Percentiles rank a stretch among this genome's conserved stretches.
Evolutionary conservation across 495 filamentous ascomycete genomes (phyloP).

Genomic region (Hypoxylon crocopeplum): DNA sequence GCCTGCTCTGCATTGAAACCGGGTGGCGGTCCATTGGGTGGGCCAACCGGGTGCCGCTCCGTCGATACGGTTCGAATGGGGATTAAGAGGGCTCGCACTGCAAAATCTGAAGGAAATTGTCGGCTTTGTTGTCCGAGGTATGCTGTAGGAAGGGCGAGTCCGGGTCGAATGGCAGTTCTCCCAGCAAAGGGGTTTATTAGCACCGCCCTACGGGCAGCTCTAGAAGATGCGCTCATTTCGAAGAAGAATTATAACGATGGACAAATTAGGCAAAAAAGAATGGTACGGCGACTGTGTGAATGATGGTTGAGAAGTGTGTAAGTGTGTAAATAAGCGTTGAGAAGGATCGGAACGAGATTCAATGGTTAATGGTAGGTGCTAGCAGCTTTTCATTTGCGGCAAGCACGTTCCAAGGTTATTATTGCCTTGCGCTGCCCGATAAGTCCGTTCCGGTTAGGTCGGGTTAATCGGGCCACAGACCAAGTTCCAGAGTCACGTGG

Average conservation of each 20-base stretch:
- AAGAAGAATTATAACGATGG: constrained; percentile 3
- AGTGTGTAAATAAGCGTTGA: constrained; percentile 15
- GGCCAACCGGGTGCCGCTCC: constrained; percentile 62
- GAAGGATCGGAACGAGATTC: constrained; percentile 21
- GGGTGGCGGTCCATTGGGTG: constrained; percentile 75
- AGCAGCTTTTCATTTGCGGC: constrained; percentile 9
- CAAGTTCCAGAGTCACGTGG: constrained; percentile 30
- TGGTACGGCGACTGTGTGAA: background rate
- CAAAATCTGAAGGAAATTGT: constrained; percentile 63
- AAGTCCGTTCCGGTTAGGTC: constrained; percentile 22
- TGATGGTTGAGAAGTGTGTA: constrained; percentile 2
- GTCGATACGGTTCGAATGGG: constrained; percentile 72
- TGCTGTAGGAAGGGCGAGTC: constrained; percentile 35
- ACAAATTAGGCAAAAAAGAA: background rate
- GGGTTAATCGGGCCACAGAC: no score
- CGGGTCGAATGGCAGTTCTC: constrained; percentile 41
- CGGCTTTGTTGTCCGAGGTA: constrained; percentile 36
- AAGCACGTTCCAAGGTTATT: background rate
- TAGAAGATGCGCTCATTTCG: constrained; percentile 67
- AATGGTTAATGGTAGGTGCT: background rate
- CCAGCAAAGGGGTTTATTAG: constrained; percentile 59
- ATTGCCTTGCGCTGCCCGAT: constrained; percentile 24
- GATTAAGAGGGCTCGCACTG: constrained; percentile 70
- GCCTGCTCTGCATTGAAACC: constrained; percentile 92
- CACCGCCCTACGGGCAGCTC: constrained; percentile 64